phyloP scores from a whole-genome alignment of 1,284 basidiomycete species.

The Albatrellus sp. region DNA sequence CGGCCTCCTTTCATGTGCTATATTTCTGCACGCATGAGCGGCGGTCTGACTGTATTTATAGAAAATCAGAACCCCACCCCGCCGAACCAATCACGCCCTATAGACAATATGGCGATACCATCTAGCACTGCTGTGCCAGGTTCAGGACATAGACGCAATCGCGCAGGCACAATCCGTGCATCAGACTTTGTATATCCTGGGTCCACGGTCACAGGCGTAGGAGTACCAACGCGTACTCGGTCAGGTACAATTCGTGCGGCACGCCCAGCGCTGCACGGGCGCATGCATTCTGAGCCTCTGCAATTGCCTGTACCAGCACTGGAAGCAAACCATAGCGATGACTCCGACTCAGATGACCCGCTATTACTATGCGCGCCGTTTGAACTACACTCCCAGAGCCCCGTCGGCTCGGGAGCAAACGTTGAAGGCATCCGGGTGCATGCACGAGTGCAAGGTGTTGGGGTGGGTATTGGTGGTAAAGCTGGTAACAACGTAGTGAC shows the following conservation, averaged over 20 bases:
- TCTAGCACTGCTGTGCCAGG: conserved; percentile 4
- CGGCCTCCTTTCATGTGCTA: neutral
- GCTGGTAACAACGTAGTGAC: too few relatives aligned
- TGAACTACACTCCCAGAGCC: too few relatives aligned
- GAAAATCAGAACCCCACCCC: neutral
- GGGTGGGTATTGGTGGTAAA: too few relatives aligned
- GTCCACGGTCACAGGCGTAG: neutral
- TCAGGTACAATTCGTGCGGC: conserved; percentile 12
- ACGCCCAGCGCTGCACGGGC: conserved; percentile 4
- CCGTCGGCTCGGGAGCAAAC: too few relatives aligned
- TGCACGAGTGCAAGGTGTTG: too few relatives aligned
- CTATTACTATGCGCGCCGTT: too few relatives aligned
- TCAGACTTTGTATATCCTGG: conserved; percentile 23
- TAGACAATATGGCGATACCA: conserved; percentile 4
- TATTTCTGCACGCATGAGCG: neutral
- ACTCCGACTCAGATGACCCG: neutral
- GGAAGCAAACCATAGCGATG: neutral
- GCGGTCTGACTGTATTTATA: neutral
- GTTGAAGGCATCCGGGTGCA: too few relatives aligned
- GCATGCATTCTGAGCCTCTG: neutral
- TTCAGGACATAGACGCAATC: conserved; percentile 20
- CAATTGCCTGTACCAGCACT: neutral
- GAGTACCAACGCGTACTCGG: conserved; percentile 8
- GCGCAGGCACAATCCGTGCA: conserved; percentile 35
- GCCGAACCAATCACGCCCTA: conserved; percentile 7